Evolutionary conservation across 1,284 basidiomycete species (phyloP).

Genomic region (Violaceomyces palustris): DNA sequence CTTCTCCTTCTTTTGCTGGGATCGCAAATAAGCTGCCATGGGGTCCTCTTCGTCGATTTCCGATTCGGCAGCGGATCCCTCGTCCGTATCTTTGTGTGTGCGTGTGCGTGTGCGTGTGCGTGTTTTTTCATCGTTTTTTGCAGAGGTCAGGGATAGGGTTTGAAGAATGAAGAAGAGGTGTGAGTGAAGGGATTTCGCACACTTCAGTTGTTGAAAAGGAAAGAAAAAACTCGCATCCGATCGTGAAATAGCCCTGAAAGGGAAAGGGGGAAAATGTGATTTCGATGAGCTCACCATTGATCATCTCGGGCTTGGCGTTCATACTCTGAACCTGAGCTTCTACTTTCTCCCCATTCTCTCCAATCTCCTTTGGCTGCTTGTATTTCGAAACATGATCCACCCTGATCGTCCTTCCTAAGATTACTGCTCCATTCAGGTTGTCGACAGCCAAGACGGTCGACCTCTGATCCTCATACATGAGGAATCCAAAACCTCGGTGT

Average conservation of each 20-base stretch:
- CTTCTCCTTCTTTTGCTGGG: slow-evolving; percentile 24
- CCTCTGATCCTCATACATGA: slow-evolving; percentile 98
- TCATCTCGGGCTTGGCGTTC: slow-evolving; percentile 36
- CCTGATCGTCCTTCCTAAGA: slow-evolving; percentile 76
- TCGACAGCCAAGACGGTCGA: slow-evolving; percentile 95
- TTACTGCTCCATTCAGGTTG: slow-evolving; percentile 90
- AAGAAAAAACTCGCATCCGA: background rate
- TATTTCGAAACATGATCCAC: slow-evolving; percentile 92
- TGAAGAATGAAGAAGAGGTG: too few relatives aligned
- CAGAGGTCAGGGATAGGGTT: too few relatives aligned
- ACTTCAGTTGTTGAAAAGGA: background rate
- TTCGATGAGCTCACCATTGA: slow-evolving; percentile 8
- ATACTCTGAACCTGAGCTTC: slow-evolving; percentile 63
- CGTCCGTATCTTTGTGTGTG: slow-evolving; percentile 4
- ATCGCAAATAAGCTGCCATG: slow-evolving; percentile 76
- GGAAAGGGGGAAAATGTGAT: too few relatives aligned
- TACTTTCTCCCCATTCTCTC: slow-evolving; percentile 77
- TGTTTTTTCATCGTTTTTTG: slow-evolving; percentile 77
- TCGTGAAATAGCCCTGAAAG: background rate
- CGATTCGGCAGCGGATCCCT: slow-evolving; percentile 24
- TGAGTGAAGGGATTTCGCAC: too few relatives aligned
- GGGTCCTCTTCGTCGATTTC: slow-evolving; percentile 91
- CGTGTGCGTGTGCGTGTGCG: slow-evolving; percentile 23
- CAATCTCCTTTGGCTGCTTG: slow-evolving; percentile 70
- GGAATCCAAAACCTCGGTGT: slow-evolving; percentile 79